Base-by-base conservation (phyloP, 2,329 filamentous ascomycete genomes). In the Paradendryphiella salina region DNA sequence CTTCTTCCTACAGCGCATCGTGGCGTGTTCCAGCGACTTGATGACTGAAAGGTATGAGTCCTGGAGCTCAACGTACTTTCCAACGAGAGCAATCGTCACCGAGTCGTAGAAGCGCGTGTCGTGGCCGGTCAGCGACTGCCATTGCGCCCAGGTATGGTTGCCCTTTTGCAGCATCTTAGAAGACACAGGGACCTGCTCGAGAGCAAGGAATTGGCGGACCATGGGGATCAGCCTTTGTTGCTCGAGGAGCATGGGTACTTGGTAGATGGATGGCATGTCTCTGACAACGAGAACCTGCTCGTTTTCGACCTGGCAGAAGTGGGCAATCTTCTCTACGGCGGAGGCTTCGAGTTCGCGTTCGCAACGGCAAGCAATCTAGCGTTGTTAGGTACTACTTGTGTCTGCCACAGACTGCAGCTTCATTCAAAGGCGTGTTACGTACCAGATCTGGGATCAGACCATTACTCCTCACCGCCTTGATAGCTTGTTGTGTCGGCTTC, bases 401-500 rank as follows among this genome's bases (percentile, higher is more conserved):
- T n/a, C n/a, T n/a, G 13, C 23, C n/a, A 21, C 15, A 31, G 9
- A 42, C 5, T 9, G 17, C 13, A 15, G 15, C 9, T 13, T 9
- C 13, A n/a, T 35, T 5, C 4, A 17, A 18, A 18, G 1, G 29
- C 35, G 23, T 1, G 34, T 13, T 13, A 54, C 56, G 77, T 76
- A 88, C 85, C 71, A 94, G 55, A 59, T 81, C 79, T 17, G 79
- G 79, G 40, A 79, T 75, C 51, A 83, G 75, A 69, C 91, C 91
- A 57, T 89, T 87, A 69, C 88, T 92, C 57, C 93, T 87, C 56
- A 92, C 86, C 64, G 88, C 85, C 69, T 87, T 87, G 65, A 97
- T 90, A 20, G 93, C 90, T 65, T 90, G 85, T 73, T 99, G 94
- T 0, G 94, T 99, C 0, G 94, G 94, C 78, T 97, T 97, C 8